phyloP scores from a whole-genome alignment of 1,284 basidiomycete genomes.

The Pisolithus thermaeus region DNA sequence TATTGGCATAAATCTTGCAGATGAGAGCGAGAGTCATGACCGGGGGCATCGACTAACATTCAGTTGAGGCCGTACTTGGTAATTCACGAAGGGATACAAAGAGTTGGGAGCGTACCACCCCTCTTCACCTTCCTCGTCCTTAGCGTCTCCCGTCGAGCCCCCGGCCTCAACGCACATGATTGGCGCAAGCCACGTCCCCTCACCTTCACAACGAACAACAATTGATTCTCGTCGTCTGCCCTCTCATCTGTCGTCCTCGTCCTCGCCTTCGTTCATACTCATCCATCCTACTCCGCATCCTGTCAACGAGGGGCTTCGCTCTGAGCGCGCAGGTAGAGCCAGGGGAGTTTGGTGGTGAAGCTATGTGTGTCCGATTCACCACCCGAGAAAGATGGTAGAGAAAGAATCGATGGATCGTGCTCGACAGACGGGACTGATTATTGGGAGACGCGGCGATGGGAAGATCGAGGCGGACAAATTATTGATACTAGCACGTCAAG shows the following conservation, averaged over 20 bases:
- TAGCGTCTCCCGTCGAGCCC: constrained; percentile 23
- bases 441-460: constrained; percentile 6
- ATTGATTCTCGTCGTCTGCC: background rate
- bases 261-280: constrained; percentile 60
- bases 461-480: background rate
- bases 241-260: constrained; percentile 27
- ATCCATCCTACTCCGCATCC: constrained; percentile 34
- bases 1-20: background rate
- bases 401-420: constrained; percentile 2
- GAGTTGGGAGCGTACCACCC: background rate
- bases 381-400: background rate
- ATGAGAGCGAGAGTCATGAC: background rate
- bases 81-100: background rate
- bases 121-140: constrained; percentile 24
- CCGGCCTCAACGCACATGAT: constrained; percentile 10
- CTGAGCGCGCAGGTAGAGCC: constrained; percentile 21
- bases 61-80: too few species aligned
- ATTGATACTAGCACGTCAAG: too few species aligned
- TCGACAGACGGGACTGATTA: constrained; percentile 10
- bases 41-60: background rate
- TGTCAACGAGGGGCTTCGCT: constrained; percentile 25
- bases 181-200: background rate
- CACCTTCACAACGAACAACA: background rate
- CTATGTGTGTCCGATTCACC: background rate
- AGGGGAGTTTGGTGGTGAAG: background rate